Evolutionary conservation across 345 rosid species (phyloP).

Genomic region (Leavenworthia alabamica): DNA sequence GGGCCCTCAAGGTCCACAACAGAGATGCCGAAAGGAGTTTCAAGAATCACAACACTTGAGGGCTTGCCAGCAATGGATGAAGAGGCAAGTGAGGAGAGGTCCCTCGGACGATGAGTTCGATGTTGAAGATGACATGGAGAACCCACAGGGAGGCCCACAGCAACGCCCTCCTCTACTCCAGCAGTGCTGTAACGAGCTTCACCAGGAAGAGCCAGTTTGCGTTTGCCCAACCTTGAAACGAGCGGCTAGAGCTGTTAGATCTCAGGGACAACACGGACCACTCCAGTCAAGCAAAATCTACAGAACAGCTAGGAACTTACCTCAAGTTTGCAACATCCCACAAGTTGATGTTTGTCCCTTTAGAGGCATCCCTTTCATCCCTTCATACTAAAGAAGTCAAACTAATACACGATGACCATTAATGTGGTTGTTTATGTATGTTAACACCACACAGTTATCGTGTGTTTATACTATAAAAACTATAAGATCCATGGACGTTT

Average conservation of each 20-base stretch:
- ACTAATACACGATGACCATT: not conserved
- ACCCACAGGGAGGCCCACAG: not conserved
- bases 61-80: constrained; percentile 15
- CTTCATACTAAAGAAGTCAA: constrained; percentile 6
- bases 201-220: not conserved
- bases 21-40: constrained; percentile 19
- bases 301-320: constrained; percentile 11
- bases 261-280: constrained; percentile 6
- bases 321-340: constrained; percentile 4
- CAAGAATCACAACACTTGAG: not conserved
- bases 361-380: not conserved
- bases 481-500: constrained; percentile 1
- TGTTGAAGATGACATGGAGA: constrained; percentile 11
- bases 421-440: not conserved
- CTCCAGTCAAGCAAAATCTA: not conserved
- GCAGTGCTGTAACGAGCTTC: constrained; percentile 25
- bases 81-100: not conserved
- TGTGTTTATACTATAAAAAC: not conserved
- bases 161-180: not conserved
- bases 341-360: constrained; percentile 19
- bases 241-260: not conserved
- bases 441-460: constrained; percentile 2
- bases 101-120: constrained; percentile 11
- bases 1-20: not conserved
- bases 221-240: constrained; percentile 23